Base-by-base conservation (phyloP, 148 eudicot genomes). In the Silene uniflora region DNA sequence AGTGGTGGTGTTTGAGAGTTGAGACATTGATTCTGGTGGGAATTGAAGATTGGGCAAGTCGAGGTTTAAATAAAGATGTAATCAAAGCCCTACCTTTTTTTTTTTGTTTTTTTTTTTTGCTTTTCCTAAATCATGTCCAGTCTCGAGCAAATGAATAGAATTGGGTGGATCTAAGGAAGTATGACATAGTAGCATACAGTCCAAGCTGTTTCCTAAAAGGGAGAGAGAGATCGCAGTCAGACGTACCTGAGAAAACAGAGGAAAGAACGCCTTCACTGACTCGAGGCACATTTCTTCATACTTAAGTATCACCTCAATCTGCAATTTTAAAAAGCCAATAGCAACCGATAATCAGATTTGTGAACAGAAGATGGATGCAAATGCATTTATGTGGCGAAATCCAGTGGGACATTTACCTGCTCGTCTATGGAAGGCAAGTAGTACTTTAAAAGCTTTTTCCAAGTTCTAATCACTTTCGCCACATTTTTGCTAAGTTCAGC, bases 271-370 rank as follows among this genome's bases (percentile, higher is more conserved):
- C 79, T 75, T 94, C 6, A 87, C 87, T 19, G 97, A 88, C 78
- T 90, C 97, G 21, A 87, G 85, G 84, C 98, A 91, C 87, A 94
- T 89, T 82, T 94, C 98, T 83, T 94, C 98, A 75, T 90, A 83
- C 82, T 94, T 94, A 55, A 91, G 73, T 66, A 94, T 94, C 82
- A 94, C 91, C 83, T 94, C 98, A 73, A 94, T 91, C 97, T 93
- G 88, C 61, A 78, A 82, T n/a, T 52, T 52, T 42, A 59, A 6
- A 0, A 63, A n/a, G 42, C 39, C 39, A 59, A 47, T 8, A 10
- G 27, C 16, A 58, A 52, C 18, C 16, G 13, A 42, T 10, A 1
- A 32, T 52, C 56, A 52, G 56, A 52, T 52, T 13, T 52, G 5
- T 16, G 17, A 52, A 13, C 5, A 52, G 4, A 52, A 52, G 56